phyloP scores from a whole-genome alignment of 805 yeast genomes.

The Peterozyma toletana region DNA sequence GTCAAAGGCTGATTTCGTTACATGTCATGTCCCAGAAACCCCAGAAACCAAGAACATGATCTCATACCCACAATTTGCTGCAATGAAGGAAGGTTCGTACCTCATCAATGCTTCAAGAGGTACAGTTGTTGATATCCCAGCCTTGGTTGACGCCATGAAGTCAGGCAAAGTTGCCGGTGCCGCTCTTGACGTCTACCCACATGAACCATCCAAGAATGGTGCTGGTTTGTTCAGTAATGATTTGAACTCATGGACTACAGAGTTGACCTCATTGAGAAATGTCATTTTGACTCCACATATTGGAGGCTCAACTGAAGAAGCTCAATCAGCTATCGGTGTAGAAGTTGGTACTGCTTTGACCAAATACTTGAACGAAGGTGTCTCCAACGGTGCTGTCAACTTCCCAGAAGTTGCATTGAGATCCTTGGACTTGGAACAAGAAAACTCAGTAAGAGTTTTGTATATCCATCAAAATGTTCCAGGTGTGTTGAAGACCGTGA shows the following conservation, averaged over 20 bases:
- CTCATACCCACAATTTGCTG: constrained; percentile 84
- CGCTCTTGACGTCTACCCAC: constrained; percentile 92
- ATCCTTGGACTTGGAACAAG: constrained; percentile 80
- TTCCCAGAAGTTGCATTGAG: constrained; percentile 97
- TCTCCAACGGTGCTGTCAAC: constrained; percentile 91
- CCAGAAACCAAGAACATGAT: constrained; percentile 88
- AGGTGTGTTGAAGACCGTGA: constrained; percentile 96
- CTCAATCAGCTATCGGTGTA: constrained; percentile 94
- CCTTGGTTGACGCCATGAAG: constrained; percentile 85
- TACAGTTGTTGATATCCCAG: constrained; percentile 94
- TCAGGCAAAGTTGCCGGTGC: constrained; percentile 95
- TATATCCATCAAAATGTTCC: constrained; percentile 98
- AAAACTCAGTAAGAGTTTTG: constrained; percentile 83
- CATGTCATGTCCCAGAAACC: constrained; percentile 92
- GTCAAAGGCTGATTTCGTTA: constrained; percentile 75
- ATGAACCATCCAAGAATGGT: constrained; percentile 97
- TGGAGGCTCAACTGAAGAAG: constrained; percentile 99
- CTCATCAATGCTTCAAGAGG: constrained; percentile 96
- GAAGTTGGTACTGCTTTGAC: constrained; percentile 86
- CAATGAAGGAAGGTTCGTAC: constrained; percentile 95
- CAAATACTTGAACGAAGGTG: constrained; percentile 93
- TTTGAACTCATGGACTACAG: constrained; percentile 79
- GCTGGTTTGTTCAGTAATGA: constrained; percentile 64
- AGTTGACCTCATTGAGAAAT: constrained; percentile 75
- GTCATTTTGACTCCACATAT: constrained; percentile 94